Percentiles rank a stretch among this genome's conserved stretches.
phyloP scores from a whole-genome alignment of 1,139 yeast species.

The Scheffersomyces parashehatae region DNA sequence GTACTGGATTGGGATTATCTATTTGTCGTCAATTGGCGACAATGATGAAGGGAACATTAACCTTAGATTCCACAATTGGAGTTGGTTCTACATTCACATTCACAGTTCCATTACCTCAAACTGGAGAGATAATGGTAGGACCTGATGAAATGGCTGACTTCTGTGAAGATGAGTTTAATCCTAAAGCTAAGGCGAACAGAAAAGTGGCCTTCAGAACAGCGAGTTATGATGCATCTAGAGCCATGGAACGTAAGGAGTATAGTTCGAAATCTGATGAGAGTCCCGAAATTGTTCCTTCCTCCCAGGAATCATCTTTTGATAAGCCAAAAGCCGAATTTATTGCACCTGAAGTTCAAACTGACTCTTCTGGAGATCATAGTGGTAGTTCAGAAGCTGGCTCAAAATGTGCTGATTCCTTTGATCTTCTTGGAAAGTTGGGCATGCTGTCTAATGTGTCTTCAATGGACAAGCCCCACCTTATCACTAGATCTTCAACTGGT shows the following conservation, averaged over 20 bases:
- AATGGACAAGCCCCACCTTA: slow-evolving; percentile 48
- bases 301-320: not conserved
- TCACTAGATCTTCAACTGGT: slow-evolving; percentile 56
- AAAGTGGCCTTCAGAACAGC: slow-evolving; percentile 34
- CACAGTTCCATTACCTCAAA: slow-evolving; percentile 74
- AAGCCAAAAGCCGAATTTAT: too few relatives aligned
- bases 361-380: not conserved
- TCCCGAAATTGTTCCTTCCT: not conserved
- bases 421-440: slow-evolving; percentile 6
- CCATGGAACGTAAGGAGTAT: slow-evolving; percentile 3
- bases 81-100: slow-evolving; percentile 81
- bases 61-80: slow-evolving; percentile 66
- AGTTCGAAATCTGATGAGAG: slow-evolving; percentile 4
- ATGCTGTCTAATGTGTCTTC: slow-evolving; percentile 7
- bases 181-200: slow-evolving; percentile 35
- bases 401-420: not conserved
- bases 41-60: slow-evolving; percentile 85
- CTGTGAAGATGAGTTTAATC: slow-evolving; percentile 48
- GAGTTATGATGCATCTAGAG: not conserved
- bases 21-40: slow-evolving; percentile 89
- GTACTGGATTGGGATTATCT: slow-evolving; percentile 92
- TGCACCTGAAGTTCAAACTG: not conserved
- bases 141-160: slow-evolving; percentile 40
- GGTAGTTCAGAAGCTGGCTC: not conserved
- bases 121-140: slow-evolving; percentile 55